A percentile compares a stretch with the other conserved stretches of the same genome.
Evolutionary conservation across 306 rosid genomes (phyloP).

Genomic region (Cotoneaster glaucophyllus): DNA sequence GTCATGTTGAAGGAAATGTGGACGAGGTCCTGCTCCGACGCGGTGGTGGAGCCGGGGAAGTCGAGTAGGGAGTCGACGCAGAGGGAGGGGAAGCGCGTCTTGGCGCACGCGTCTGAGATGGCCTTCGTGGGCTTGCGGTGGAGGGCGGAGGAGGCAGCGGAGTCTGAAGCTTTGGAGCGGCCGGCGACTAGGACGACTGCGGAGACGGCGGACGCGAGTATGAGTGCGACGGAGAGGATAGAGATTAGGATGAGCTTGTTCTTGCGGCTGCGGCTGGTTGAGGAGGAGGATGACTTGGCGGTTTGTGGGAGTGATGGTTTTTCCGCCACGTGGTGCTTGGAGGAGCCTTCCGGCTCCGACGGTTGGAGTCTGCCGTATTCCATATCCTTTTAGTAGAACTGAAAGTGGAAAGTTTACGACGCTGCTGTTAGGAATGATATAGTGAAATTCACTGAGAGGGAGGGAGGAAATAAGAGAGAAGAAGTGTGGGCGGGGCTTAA

Average conservation of each 20-base stretch:
- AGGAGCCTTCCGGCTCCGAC: conserved; percentile 13
- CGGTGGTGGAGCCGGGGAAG: conserved; percentile 55
- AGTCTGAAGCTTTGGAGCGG: conserved; percentile 9
- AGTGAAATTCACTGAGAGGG: neutral
- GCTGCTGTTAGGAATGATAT: neutral
- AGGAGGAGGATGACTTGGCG: neutral
- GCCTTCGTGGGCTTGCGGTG: conserved; percentile 57
- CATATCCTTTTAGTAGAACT: conserved; percentile 18
- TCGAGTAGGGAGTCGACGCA: conserved; percentile 62
- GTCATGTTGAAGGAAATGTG: conserved; percentile 90
- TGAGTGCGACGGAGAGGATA: conserved; percentile 32
- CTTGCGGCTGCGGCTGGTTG: neutral
- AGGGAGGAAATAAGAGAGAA: neutral
- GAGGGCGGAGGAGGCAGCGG: neutral
- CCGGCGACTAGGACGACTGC: conserved; percentile 26
- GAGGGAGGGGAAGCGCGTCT: conserved; percentile 48
- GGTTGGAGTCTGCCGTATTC: conserved; percentile 46
- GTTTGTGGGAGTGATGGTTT: neutral
- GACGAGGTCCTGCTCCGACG: conserved; percentile 67
- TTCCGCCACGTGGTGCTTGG: neutral
- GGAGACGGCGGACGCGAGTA: conserved; percentile 51
- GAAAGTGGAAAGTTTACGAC: neutral
- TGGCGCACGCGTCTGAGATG: conserved; percentile 63
- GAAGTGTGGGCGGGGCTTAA: neutral
- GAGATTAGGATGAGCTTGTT: conserved; percentile 39